Base-by-base conservation (phyloP, 495 filamentous ascomycete genomes). In the Pyrenula massariospora region DNA sequence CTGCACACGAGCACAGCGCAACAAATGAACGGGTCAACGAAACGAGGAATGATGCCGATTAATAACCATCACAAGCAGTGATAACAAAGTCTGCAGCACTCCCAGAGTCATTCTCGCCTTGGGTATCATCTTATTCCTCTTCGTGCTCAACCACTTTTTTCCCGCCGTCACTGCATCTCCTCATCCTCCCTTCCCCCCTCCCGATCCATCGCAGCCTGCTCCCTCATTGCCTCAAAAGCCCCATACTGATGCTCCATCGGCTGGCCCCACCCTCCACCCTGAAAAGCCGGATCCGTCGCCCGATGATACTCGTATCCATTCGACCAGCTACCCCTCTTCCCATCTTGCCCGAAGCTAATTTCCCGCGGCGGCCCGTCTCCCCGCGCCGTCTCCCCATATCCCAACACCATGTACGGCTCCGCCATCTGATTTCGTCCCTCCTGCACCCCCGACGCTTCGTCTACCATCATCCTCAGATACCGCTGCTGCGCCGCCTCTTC, bases 391-490 rank as follows among this genome's bases (percentile, higher is more conserved):
- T 73, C 68, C 54, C 82, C 80, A 64, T 88, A 88, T 12, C 86
- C 86, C 10, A 76, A 78, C 50, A 75, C 61, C 82, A 89, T 88
- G 63, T 89, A 89, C 12, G 84, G 84, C 65, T 89, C 86, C 1
- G 75, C 73, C n/a, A n/a, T n/a, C 54, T 68, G 65, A 50, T 70
- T 64, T 31, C 71, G 63, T 3, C 52, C 57, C 57, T 66, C 57
- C 25, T 67, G 62, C 12, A 67, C 64, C 12, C 57, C 59, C 24
- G 68, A 61, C 25, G 58, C 31, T 25, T 68, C 61, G 48, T 69
- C 63, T 15, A 64, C 58, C 36, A 68, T 62, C 56, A 71, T 69
- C 57, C 73, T 63, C 68, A 85, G 80, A 48, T 76, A 75, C n/a
- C 77, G 66, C 21, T 78, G 66, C 54, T 72, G 68, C 3, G 76